Conservation (phyloP, 305 asterid species). For the Fraxinus platypoda region DNA sequence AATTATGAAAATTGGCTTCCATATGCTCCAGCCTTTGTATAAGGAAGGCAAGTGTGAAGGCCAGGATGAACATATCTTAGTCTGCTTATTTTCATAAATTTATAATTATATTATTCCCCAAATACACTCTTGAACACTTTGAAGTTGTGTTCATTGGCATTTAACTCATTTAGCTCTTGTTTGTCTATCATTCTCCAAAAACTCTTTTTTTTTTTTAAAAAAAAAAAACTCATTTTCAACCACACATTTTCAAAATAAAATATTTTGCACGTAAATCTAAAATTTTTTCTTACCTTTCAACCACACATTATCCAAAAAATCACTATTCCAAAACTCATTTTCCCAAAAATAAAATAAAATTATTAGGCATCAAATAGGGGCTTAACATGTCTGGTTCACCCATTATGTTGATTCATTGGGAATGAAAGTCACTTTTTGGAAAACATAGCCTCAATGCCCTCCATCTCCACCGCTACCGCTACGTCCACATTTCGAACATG, state of each 20-base stretch:
- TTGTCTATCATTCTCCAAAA: too few relatives aligned
- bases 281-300: too few relatives aligned
- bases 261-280: too few relatives aligned
- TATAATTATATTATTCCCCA: background rate
- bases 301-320: too few relatives aligned
- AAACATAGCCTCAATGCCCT: background rate
- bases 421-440: background rate
- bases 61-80: background rate
- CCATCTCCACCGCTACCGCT: background rate
- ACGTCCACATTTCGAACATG: too few relatives aligned
- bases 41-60: background rate
- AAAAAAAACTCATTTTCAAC: too few relatives aligned
- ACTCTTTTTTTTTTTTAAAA: too few relatives aligned
- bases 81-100: constrained; percentile 1
- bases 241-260: too few relatives aligned
- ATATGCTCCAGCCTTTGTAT: background rate
- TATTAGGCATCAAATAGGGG: too few relatives aligned
- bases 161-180: background rate
- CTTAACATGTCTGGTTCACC: background rate
- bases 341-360: too few relatives aligned
- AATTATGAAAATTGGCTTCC: background rate
- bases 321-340: too few relatives aligned
- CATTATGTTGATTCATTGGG: background rate
- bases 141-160: background rate
- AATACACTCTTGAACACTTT: background rate